Evolutionary conservation across 257 asterid species (phyloP).

Genomic region (Capsicum baccatum): DNA sequence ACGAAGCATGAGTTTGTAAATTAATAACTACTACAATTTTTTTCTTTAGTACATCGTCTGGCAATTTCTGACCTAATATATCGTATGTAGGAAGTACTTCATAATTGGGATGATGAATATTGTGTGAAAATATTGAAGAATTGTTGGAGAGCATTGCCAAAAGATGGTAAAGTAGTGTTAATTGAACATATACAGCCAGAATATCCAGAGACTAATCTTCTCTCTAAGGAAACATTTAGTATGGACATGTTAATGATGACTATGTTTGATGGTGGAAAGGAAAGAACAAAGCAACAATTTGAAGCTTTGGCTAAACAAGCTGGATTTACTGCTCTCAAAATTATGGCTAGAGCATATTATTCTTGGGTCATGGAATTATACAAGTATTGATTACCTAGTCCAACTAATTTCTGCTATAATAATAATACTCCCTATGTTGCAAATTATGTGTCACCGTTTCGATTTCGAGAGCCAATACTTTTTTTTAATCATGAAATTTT

Average conservation of each 20-base stretch:
- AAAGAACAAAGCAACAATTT: slow-evolving; percentile 36
- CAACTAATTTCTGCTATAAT: neutral
- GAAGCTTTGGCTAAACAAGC: slow-evolving; percentile 34
- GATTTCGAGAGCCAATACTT: too few relatives aligned
- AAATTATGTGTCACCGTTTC: too few relatives aligned
- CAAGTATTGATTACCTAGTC: neutral
- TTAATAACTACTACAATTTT: too few relatives aligned
- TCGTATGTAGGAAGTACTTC: slow-evolving; percentile 35
- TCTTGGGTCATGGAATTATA: slow-evolving; percentile 19
- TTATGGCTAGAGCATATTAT: slow-evolving; percentile 19
- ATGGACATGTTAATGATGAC: slow-evolving; percentile 35
- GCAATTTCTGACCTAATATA: neutral
- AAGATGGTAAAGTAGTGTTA: slow-evolving; percentile 36
- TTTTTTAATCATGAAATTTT: too few relatives aligned
- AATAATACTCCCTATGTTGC: too few relatives aligned
- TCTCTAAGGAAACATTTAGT: slow-evolving; percentile 19
- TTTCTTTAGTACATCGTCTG: neutral
- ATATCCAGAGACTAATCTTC: slow-evolving; percentile 25
- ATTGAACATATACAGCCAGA: slow-evolving; percentile 35
- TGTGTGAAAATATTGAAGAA: slow-evolving; percentile 38
- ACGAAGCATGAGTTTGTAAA: too few relatives aligned
- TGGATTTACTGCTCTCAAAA: slow-evolving; percentile 30
- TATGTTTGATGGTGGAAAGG: slow-evolving; percentile 38
- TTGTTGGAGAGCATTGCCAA: slow-evolving; percentile 33
- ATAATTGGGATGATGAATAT: slow-evolving; percentile 40